Conservation (phyloP, 176 grass and related monocot species). For the Carex myosuroides region DNA sequence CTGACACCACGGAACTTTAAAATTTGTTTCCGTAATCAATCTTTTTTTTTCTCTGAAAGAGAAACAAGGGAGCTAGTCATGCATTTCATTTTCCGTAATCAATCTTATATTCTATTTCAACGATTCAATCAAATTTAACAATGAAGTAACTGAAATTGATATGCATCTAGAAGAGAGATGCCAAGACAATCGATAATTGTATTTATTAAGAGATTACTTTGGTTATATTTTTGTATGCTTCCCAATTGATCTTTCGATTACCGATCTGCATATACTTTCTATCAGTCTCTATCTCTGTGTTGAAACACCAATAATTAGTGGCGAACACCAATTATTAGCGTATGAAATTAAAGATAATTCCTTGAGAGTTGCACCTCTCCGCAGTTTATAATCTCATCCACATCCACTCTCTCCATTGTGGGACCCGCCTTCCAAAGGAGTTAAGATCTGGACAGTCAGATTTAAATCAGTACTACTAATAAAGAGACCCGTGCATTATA, state of each 20-base stretch:
- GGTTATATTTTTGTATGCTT: neutral
- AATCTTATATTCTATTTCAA: too few relatives aligned
- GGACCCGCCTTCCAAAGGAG: neutral
- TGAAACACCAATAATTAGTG: constrained; percentile 30
- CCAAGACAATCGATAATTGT: neutral
- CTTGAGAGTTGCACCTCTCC: neutral
- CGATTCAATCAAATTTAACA: too few relatives aligned
- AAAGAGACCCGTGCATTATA: too few relatives aligned
- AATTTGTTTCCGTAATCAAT: neutral
- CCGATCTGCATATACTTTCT: neutral
- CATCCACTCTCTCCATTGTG: neutral
- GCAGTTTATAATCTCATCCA: neutral
- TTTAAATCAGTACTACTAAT: too few relatives aligned
- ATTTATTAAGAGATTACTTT: neutral
- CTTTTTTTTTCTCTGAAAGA: neutral
- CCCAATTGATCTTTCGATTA: neutral
- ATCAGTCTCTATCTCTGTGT: constrained; percentile 9
- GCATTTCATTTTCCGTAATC: too few relatives aligned
- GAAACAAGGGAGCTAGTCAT: too few relatives aligned
- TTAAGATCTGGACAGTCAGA: too few relatives aligned
- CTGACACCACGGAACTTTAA: too few relatives aligned
- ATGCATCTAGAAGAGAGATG: neutral
- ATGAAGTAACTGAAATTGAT: too few relatives aligned
- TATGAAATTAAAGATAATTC: neutral
- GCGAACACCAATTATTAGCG: constrained; percentile 22